Evolutionary conservation across 2,329 filamentous ascomycete species (phyloP).

Genomic region (Xylaria polymorpha): DNA sequence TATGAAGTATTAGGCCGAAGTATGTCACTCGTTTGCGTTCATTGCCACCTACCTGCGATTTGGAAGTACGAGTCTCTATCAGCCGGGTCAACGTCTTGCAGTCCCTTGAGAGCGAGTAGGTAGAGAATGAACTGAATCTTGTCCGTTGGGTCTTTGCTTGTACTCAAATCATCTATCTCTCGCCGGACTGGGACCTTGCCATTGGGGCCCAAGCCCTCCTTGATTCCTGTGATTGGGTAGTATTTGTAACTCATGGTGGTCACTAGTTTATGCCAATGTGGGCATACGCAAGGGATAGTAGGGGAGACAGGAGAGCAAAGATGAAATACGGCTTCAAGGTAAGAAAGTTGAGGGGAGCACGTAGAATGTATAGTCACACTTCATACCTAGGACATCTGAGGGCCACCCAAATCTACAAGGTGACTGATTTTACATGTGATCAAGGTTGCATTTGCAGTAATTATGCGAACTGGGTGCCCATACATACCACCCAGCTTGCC

Average conservation of each 20-base stretch:
- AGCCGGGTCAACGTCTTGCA: slow-evolving; percentile 35
- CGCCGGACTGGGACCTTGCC: slow-evolving; percentile 37
- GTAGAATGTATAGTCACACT: slow-evolving; percentile 5
- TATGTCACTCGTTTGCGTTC: neutral
- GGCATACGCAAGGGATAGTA: neutral
- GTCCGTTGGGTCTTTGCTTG: slow-evolving; percentile 32
- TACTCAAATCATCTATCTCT: slow-evolving; percentile 39
- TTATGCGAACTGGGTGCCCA: slow-evolving; percentile 5
- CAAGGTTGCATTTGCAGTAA: slow-evolving; percentile 17
- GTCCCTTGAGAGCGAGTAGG: slow-evolving; percentile 34
- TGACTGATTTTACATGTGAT: slow-evolving; percentile 1
- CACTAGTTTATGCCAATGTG: neutral
- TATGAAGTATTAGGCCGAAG: slow-evolving; percentile 19
- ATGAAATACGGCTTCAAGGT: neutral
- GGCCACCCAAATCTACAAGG: neutral
- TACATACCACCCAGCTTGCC: slow-evolving; percentile 16
- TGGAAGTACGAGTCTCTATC: slow-evolving; percentile 38
- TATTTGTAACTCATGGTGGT: slow-evolving; percentile 36
- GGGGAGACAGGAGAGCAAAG: neutral
- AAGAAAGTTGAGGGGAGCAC: neutral
- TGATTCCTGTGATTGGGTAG: slow-evolving; percentile 40
- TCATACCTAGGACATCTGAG: neutral
- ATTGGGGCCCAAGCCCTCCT: slow-evolving; percentile 33
- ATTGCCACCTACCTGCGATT: slow-evolving; percentile 33
- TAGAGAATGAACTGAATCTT: slow-evolving; percentile 38